A percentile compares a stretch with the other conserved stretches of the same genome.
Evolutionary conservation across 1,139 yeast genomes (phyloP).

Genomic region (Kodamaea alishanica): DNA sequence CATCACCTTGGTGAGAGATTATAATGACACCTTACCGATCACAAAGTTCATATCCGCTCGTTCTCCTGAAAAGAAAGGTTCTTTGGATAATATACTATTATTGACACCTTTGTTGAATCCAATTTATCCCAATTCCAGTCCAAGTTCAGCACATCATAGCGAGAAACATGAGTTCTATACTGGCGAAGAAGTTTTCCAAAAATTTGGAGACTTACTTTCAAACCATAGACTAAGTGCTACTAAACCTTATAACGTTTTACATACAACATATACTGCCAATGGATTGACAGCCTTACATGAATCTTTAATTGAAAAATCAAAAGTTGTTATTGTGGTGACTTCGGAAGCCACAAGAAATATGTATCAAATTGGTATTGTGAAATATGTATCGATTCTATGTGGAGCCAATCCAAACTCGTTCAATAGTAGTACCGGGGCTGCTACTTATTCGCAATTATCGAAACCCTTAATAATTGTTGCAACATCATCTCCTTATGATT

Average conservation of each 20-base stretch:
- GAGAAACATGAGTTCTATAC: constrained; percentile 26
- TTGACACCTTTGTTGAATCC: constrained; percentile 54
- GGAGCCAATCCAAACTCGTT: constrained; percentile 44
- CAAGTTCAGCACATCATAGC: not conserved
- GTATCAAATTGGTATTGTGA: constrained; percentile 64
- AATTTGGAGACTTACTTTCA: constrained; percentile 42
- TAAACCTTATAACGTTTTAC: constrained; percentile 47
- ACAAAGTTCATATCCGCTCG: constrained; percentile 35
- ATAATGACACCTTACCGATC: constrained; percentile 50
- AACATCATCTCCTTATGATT: constrained; percentile 62
- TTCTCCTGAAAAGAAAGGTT: constrained; percentile 9
- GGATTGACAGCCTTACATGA: constrained; percentile 61
- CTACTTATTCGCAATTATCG: constrained; percentile 23
- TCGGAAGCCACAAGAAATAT: constrained; percentile 63
- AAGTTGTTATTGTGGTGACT: constrained; percentile 55
- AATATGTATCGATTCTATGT: constrained; percentile 54
- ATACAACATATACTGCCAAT: constrained; percentile 63
- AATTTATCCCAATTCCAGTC: constrained; percentile 22
- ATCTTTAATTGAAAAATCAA: constrained; percentile 50
- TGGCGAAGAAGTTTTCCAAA: constrained; percentile 59
- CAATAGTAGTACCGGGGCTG: constrained; percentile 19
- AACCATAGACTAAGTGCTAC: constrained; percentile 29
- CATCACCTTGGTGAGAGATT: constrained; percentile 57
- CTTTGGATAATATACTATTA: constrained; percentile 39
- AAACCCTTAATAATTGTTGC: constrained; percentile 62